phyloP scores from a whole-genome alignment of 768 basidiomycete species.

The Leccinum broughii region DNA sequence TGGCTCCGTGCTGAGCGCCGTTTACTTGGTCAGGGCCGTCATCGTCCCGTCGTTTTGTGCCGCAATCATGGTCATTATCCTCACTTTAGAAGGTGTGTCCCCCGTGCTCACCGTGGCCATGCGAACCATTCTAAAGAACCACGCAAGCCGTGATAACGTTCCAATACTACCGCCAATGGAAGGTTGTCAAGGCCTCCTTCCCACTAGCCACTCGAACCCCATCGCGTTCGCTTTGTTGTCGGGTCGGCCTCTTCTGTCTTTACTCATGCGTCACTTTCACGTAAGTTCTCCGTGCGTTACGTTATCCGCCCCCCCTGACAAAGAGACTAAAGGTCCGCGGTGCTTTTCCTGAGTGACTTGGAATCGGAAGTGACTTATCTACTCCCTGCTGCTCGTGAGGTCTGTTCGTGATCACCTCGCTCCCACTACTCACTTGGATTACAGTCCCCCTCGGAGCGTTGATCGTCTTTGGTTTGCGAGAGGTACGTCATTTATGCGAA shows the following conservation, averaged over 20 bases:
- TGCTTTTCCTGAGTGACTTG: constrained; percentile 37
- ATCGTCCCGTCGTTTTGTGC: constrained; percentile 48
- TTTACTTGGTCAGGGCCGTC: constrained; percentile 27
- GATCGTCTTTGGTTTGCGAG: constrained; percentile 50
- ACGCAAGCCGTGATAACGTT: constrained; percentile 42
- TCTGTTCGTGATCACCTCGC: background rate
- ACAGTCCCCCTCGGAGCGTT: constrained; percentile 52
- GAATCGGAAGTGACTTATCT: constrained; percentile 42
- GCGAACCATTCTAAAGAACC: constrained; percentile 2
- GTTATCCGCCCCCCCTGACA: background rate
- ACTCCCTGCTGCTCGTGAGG: constrained; percentile 51
- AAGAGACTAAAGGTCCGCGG: constrained; percentile 33
- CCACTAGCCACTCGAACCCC: constrained; percentile 40
- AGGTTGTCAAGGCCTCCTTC: constrained; percentile 39
- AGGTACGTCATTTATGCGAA: constrained; percentile 31
- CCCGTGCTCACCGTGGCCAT: background rate
- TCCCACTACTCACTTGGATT: constrained; percentile 6
- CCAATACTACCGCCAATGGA: constrained; percentile 44
- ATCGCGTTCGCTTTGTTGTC: constrained; percentile 39
- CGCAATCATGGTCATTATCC: constrained; percentile 38
- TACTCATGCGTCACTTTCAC: constrained; percentile 45
- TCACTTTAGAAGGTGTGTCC: constrained; percentile 46
- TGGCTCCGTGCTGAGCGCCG: constrained; percentile 14
- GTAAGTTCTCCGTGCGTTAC: constrained; percentile 31
- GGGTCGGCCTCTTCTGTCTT: constrained; percentile 44